Evolutionary conservation across 768 basidiomycete species (phyloP).

Genomic region (Crepidotus variabilis): DNA sequence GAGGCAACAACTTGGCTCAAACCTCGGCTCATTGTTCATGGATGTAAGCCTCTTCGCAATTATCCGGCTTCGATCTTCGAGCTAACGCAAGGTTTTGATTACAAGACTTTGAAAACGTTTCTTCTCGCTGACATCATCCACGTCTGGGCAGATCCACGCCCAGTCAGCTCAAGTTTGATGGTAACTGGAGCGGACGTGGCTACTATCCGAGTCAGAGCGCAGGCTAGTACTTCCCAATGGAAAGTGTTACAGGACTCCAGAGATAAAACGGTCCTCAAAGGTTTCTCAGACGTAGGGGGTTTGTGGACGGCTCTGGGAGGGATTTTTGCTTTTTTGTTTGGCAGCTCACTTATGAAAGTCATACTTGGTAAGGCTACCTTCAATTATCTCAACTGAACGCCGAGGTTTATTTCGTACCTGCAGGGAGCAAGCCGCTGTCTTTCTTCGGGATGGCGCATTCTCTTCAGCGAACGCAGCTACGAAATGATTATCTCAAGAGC

Average conservation of each 20-base stretch:
- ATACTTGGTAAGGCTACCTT: background rate
- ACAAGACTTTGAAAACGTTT: background rate
- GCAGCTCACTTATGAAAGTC: background rate
- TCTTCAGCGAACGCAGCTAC: background rate
- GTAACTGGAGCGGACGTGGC: background rate
- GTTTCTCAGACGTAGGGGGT: background rate
- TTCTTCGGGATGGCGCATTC: background rate
- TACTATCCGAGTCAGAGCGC: background rate
- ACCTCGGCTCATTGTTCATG: too few relatives aligned
- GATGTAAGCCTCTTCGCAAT: too few relatives aligned
- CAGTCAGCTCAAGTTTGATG: background rate
- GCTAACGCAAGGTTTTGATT: too few relatives aligned
- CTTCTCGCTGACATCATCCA: background rate
- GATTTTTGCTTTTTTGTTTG: background rate
- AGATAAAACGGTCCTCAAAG: background rate
- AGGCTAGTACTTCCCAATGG: background rate
- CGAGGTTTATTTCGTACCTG: background rate
- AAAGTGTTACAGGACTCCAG: background rate
- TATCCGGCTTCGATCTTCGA: too few relatives aligned
- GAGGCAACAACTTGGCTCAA: too few relatives aligned
- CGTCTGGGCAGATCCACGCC: background rate
- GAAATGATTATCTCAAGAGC: background rate
- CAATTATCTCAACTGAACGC: too few relatives aligned
- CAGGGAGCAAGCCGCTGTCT: background rate
- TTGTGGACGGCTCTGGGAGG: constrained; percentile 1